A percentile compares a stretch with the other conserved stretches of the same genome.
Conservation (phyloP, 352 stramenopile species). For the Aphanomyces invadans region DNA sequence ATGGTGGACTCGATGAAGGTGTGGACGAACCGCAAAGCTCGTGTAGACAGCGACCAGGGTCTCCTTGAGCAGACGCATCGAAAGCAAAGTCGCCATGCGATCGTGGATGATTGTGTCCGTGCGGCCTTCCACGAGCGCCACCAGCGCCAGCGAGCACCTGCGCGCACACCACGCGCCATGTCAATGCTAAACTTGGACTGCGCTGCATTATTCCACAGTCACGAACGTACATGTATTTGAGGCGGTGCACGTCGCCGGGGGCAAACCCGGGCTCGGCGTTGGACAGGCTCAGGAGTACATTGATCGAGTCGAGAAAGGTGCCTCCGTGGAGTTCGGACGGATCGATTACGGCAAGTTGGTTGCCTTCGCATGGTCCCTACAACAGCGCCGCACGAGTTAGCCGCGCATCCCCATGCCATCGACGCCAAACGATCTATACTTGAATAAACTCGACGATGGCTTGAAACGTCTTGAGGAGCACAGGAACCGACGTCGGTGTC, state of each 20-base stretch:
- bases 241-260: not conserved
- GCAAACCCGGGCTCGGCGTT: not conserved
- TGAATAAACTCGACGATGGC: constrained; percentile 15
- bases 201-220: too few species aligned
- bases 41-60: not conserved
- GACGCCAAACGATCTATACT: too few species aligned
- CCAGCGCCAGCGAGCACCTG: constrained; percentile 12
- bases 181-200: too few species aligned
- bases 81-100: constrained; percentile 1
- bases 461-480: constrained; percentile 7
- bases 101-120: constrained; percentile 12
- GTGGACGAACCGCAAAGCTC: not conserved
- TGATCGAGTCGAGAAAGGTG: constrained; percentile 20
- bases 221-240: constrained; percentile 20
- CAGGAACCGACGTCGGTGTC: not conserved
- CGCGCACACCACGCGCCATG: not conserved
- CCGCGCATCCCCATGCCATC: too few species aligned
- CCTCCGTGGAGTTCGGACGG: constrained; percentile 4
- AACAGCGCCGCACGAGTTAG: too few species aligned
- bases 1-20: too few species aligned
- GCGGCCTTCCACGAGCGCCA: constrained; percentile 16
- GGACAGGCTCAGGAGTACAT: not conserved
- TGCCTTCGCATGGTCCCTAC: constrained; percentile 21
- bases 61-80: constrained; percentile 10
- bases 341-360: constrained; percentile 16